Conservation (phyloP, 2,329 filamentous ascomycete genomes). For the Nakataea oryzae region DNA sequence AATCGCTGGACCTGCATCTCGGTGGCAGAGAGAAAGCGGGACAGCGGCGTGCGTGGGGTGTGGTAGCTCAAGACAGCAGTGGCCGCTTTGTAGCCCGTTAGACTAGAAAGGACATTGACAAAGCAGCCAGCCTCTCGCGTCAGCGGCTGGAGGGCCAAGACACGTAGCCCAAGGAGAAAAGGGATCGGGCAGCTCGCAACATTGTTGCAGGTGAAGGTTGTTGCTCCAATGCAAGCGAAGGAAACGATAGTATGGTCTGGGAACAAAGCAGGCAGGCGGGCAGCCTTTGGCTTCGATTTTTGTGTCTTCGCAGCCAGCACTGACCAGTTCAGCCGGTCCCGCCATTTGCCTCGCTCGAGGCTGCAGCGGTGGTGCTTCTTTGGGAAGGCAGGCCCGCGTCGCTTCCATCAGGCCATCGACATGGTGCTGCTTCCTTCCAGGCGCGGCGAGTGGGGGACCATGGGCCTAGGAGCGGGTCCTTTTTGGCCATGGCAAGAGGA, state of each 20-base stretch:
- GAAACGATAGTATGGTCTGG: background rate
- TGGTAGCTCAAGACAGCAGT: constrained; percentile 71
- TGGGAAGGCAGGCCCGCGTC: background rate
- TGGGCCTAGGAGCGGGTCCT: too few relatives aligned
- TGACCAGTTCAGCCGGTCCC: too few relatives aligned
- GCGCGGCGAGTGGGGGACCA: background rate
- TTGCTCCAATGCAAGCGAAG: background rate
- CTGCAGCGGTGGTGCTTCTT: background rate
- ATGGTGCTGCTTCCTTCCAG: background rate
- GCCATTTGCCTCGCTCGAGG: background rate
- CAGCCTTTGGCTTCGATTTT: background rate
- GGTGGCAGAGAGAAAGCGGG: constrained; percentile 65
- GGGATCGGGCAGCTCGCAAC: constrained; percentile 83
- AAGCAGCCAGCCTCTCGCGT: constrained; percentile 79
- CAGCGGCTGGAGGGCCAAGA: constrained; percentile 59
- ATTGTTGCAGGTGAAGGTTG: constrained; percentile 85
- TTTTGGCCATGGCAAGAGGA: background rate
- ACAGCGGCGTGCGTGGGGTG: constrained; percentile 61
- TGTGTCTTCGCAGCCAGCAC: background rate
- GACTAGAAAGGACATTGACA: background rate
- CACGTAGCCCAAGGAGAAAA: constrained; percentile 63
- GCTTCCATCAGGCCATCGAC: background rate
- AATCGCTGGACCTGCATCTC: constrained; percentile 57
- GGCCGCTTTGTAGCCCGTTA: constrained; percentile 36
- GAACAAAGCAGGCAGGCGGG: too few relatives aligned